Evolutionary conservation across 192 early-diverging fungal species (phyloP).

Genomic region (Lunasporangiospora selenospora): DNA sequence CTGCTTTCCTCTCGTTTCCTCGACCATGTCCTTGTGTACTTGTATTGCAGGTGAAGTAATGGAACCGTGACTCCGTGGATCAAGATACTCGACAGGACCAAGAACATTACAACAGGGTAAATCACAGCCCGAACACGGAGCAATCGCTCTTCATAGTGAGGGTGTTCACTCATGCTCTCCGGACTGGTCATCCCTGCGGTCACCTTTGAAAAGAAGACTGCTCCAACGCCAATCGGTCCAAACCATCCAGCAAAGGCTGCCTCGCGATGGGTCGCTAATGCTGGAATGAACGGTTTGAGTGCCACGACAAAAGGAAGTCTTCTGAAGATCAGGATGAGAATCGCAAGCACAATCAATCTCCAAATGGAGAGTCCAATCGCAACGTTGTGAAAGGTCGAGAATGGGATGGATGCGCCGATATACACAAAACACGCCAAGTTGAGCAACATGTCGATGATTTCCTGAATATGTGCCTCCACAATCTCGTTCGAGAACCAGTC

Average conservation of each 20-base stretch:
- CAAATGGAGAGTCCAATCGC: constrained; percentile 62
- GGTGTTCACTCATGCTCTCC: constrained; percentile 15
- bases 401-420: constrained; percentile 82
- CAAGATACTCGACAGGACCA: constrained; percentile 81
- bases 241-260: constrained; percentile 90
- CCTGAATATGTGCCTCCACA: constrained; percentile 78
- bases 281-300: constrained; percentile 66
- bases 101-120: constrained; percentile 68
- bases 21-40: constrained; percentile 45
- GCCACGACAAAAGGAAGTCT: constrained; percentile 72
- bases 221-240: constrained; percentile 77
- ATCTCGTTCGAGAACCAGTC: constrained; percentile 88
- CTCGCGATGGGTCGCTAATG: constrained; percentile 69
- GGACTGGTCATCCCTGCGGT: constrained; percentile 29
- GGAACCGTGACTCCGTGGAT: constrained; percentile 87
- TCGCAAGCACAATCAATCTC: constrained; percentile 63
- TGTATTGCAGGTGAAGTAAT: constrained; percentile 41
- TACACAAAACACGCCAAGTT: constrained; percentile 91
- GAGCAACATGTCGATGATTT: constrained; percentile 83
- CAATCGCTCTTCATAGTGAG: constrained; percentile 23
- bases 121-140: constrained; percentile 31
- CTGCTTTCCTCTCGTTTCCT: constrained; percentile 37
- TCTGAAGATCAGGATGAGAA: constrained; percentile 70
- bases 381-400: constrained; percentile 64
- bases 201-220: constrained; percentile 55